These are phyloP conservation scores for Pestalotiopsis sp. DNA, from an alignment of 2,329 filamentous ascomycete genomes.

Conservation along the genomic window DNA sequence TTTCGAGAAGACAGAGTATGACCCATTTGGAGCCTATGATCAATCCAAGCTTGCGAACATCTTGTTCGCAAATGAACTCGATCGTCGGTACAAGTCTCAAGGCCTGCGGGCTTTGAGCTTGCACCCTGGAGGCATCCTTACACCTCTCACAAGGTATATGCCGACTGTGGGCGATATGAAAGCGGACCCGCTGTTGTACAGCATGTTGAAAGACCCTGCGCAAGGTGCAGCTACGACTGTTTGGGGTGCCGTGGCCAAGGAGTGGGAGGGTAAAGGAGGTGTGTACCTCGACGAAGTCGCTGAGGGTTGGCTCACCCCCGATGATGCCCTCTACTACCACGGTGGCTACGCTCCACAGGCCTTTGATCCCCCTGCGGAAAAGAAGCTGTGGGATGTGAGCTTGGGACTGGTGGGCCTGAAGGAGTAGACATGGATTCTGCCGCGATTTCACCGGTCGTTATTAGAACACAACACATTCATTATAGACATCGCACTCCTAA, in stretches of 20 bases:
- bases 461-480: no score
- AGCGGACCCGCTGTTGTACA: constrained; percentile 1
- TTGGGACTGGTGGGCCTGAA: background rate
- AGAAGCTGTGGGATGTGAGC: background rate
- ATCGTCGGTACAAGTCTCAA: background rate
- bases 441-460: no score
- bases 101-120: constrained; percentile 24
- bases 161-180: constrained; percentile 17
- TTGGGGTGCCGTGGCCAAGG: constrained; percentile 41
- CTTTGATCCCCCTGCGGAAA: background rate
- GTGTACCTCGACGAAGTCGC: constrained; percentile 24
- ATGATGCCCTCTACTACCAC: background rate
- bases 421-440: background rate
- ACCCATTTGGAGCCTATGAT: constrained; percentile 43
- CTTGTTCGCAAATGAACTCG: background rate
- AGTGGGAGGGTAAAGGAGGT: constrained; percentile 44
- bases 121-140: constrained; percentile 49
- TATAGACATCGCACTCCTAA: no score
- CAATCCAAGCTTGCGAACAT: constrained; percentile 56
- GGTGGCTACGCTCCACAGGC: background rate
- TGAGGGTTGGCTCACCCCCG: background rate
- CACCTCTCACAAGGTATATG: constrained; percentile 28
- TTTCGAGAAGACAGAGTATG: constrained; percentile 37
- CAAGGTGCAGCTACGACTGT: constrained; percentile 50
- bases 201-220: constrained; percentile 33